These are phyloP conservation scores for Hericium rajendrae DNA, from an alignment of 768 basidiomycete species.

Conservation along the genomic window DNA sequence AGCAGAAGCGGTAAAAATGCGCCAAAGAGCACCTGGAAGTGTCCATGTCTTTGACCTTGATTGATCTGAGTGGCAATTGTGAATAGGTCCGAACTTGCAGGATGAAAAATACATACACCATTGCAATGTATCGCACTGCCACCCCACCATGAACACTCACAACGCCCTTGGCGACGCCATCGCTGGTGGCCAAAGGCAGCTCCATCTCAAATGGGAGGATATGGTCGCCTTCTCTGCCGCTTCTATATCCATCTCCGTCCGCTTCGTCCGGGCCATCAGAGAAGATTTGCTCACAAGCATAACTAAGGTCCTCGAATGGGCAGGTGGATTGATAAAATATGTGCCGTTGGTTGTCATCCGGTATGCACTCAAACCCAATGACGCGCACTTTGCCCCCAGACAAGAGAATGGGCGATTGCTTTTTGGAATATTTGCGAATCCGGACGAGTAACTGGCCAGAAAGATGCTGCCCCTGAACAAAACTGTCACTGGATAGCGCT, in stretches of 20 bases:
- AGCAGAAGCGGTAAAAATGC: constrained; percentile 81
- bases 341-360: constrained; percentile 47
- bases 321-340: constrained; percentile 76
- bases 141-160: constrained; percentile 48
- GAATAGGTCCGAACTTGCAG: neutral
- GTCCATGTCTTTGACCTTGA: constrained; percentile 62
- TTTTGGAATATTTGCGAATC: constrained; percentile 45
- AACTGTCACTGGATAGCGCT: constrained; percentile 59
- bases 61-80: constrained; percentile 35
- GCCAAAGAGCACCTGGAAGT: constrained; percentile 63
- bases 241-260: constrained; percentile 54
- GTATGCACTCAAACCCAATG: constrained; percentile 74
- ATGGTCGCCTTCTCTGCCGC: constrained; percentile 58
- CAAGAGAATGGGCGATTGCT: constrained; percentile 51
- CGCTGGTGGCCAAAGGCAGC: constrained; percentile 46
- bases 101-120: constrained; percentile 44
- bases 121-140: constrained; percentile 66
- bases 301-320: constrained; percentile 40
- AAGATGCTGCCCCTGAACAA: constrained; percentile 71
- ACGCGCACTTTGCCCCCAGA: constrained; percentile 72
- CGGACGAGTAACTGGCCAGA: constrained; percentile 61
- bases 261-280: constrained; percentile 33
- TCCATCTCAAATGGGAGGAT: constrained; percentile 63
- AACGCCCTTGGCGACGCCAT: constrained; percentile 48
- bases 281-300: constrained; percentile 18